Evolutionary conservation across 768 basidiomycete genomes (phyloP).

Genomic region (Dentipellis sp.): DNA sequence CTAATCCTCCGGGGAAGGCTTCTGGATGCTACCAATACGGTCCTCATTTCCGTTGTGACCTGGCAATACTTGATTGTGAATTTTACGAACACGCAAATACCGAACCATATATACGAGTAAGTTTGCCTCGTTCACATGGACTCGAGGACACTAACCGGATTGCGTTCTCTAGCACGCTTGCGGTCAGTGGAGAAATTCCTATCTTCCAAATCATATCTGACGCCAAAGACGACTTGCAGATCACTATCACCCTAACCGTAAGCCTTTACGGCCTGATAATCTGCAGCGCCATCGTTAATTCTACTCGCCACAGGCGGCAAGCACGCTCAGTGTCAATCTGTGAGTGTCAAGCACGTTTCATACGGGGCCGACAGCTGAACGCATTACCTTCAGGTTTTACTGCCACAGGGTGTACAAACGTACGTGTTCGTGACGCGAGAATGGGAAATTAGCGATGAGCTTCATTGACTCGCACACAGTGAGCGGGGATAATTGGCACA

Average conservation of each 20-base stretch:
- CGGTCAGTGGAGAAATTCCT: too few species aligned
- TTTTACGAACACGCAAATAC: neutral
- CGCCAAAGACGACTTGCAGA: neutral
- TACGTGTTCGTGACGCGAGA: neutral
- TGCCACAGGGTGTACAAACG: neutral
- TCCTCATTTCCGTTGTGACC: neutral
- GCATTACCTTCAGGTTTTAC: neutral
- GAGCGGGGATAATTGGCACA: neutral
- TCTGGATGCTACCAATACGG: neutral
- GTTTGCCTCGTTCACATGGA: neutral
- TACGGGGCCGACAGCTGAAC: neutral
- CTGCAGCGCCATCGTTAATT: neutral
- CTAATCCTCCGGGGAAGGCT: neutral
- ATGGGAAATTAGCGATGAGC: too few species aligned
- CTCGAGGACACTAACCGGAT: too few species aligned
- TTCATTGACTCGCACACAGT: neutral
- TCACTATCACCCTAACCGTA: neutral
- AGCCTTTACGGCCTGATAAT: neutral
- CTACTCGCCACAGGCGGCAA: neutral
- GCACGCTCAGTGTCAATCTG: neutral
- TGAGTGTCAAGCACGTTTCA: neutral
- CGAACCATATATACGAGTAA: neutral
- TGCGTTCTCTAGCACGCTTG: too few species aligned
- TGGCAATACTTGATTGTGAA: neutral
- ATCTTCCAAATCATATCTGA: too few species aligned